A percentile compares a stretch with the other conserved stretches of the same genome.
These are phyloP conservation scores for Lophiostoma macrostomum DNA, from an alignment of 495 filamentous ascomycete species.

Conservation along the genomic window DNA sequence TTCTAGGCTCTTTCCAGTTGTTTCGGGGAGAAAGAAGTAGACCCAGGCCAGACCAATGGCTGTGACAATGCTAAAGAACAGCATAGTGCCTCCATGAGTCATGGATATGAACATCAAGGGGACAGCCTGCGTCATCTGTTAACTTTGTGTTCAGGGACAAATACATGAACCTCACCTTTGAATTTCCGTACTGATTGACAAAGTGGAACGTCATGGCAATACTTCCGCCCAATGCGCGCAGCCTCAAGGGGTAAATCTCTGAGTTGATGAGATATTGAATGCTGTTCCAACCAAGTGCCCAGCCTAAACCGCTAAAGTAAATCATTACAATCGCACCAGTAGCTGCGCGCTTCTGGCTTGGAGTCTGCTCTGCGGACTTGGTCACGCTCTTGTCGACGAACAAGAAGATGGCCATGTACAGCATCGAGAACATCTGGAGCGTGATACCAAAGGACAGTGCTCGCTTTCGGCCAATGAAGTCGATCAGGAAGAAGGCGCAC, in stretches of 20 bases:
- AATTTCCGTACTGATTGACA: conserved; percentile 69
- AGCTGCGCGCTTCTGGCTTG: conserved; percentile 31
- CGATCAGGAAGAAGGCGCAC: conserved; percentile 70
- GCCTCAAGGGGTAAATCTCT: conserved; percentile 65
- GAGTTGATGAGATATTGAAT: conserved; percentile 75
- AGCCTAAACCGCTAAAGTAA: conserved; percentile 46
- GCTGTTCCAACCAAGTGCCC: conserved; percentile 72
- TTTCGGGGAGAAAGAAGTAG: conserved; percentile 39
- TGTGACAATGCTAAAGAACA: conserved; percentile 64
- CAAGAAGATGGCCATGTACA: conserved; percentile 67
- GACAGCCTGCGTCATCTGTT: conserved; percentile 24
- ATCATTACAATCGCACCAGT: conserved; percentile 40
- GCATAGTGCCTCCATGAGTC: conserved; percentile 53
- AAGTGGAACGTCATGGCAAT: conserved; percentile 56
- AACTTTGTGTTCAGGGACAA: background rate
- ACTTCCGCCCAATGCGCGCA: conserved; percentile 34
- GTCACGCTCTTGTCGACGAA: conserved; percentile 26
- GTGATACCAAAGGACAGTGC: conserved; percentile 62
- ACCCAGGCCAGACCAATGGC: conserved; percentile 43
- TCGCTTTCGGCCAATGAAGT: conserved; percentile 70
- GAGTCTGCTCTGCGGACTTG: conserved; percentile 5
- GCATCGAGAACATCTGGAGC: conserved; percentile 60
- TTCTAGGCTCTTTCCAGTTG: conserved; percentile 51
- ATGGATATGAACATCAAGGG: conserved; percentile 53
- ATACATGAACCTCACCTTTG: conserved; percentile 36